phyloP scores from a whole-genome alignment of 768 basidiomycete genomes.

The Lactarius psammicola region DNA sequence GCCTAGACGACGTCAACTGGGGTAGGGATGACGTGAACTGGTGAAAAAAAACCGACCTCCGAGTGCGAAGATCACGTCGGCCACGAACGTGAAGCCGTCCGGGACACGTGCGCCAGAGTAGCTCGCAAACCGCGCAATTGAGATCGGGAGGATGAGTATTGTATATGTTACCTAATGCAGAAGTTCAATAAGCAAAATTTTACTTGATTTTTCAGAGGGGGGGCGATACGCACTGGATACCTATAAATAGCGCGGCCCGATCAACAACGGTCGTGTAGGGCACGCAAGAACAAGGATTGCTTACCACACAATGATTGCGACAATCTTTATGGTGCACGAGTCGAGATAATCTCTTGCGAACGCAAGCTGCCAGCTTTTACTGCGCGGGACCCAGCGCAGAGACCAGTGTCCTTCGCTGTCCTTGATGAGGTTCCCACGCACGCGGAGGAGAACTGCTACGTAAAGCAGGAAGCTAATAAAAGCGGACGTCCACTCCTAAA shows the following conservation, averaged over 20 bases:
- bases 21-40: background rate
- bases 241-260: conserved; percentile 4
- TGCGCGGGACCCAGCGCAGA: conserved; percentile 35
- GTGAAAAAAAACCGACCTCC: conserved; percentile 30
- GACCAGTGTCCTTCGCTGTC: conserved; percentile 32
- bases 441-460: conserved; percentile 37
- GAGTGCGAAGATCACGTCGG: conserved; percentile 38
- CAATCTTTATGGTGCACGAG: conserved; percentile 36
- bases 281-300: background rate
- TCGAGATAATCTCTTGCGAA: conserved; percentile 38
- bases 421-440: conserved; percentile 39
- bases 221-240: conserved; percentile 30
- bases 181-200: background rate
- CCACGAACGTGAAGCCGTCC: conserved; percentile 34
- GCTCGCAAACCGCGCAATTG: conserved; percentile 35
- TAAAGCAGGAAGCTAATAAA: conserved; percentile 38
- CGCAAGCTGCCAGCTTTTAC: conserved; percentile 37
- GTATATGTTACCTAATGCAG: conserved; percentile 34
- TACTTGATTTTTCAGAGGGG: background rate
- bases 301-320: conserved; percentile 39
- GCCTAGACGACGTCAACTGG: conserved; percentile 27
- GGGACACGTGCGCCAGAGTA: conserved; percentile 36
- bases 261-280: background rate
- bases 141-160: conserved; percentile 38
- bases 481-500: conserved; percentile 39